A percentile compares a stretch with the other conserved stretches of the same genome.
These are phyloP conservation scores for Claviceps pusilla DNA, from an alignment of 2,329 filamentous ascomycete genomes.

Conservation along the genomic window DNA sequence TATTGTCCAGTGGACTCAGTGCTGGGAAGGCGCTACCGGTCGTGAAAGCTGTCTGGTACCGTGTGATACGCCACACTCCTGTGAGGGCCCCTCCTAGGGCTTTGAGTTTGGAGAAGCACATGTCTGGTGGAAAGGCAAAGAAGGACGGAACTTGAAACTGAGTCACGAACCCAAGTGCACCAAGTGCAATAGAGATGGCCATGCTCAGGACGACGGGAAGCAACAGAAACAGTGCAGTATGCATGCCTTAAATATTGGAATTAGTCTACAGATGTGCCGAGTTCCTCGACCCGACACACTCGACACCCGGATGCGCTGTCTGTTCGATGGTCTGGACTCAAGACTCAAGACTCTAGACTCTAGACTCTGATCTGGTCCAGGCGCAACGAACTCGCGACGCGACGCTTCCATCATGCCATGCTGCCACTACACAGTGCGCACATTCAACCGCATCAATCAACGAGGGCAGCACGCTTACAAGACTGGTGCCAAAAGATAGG, in stretches of 20 bases:
- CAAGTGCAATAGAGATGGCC: too few relatives aligned
- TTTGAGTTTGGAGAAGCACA: background rate
- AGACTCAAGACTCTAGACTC: too few relatives aligned
- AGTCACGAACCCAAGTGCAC: too few relatives aligned
- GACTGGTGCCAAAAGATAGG: conserved; percentile 36
- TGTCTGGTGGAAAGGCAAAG: background rate
- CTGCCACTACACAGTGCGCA: background rate
- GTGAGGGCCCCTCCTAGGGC: background rate
- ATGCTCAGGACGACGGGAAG: too few relatives aligned
- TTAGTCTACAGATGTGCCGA: too few relatives aligned
- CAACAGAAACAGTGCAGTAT: background rate
- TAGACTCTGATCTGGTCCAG: background rate
- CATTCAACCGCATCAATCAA: background rate
- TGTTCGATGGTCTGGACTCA: too few relatives aligned
- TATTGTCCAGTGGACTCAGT: background rate
- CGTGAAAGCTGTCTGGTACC: background rate
- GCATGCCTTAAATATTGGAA: background rate
- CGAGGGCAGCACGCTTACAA: conserved; percentile 20
- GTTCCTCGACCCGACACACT: background rate
- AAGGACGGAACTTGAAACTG: background rate
- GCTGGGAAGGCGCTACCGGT: background rate
- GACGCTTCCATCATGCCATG: background rate
- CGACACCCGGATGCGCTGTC: too few relatives aligned
- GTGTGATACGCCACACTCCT: background rate
- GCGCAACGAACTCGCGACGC: background rate